Base-by-base conservation (phyloP, 2,329 filamentous ascomycete species). In the Colletotrichum chlorophyti region DNA sequence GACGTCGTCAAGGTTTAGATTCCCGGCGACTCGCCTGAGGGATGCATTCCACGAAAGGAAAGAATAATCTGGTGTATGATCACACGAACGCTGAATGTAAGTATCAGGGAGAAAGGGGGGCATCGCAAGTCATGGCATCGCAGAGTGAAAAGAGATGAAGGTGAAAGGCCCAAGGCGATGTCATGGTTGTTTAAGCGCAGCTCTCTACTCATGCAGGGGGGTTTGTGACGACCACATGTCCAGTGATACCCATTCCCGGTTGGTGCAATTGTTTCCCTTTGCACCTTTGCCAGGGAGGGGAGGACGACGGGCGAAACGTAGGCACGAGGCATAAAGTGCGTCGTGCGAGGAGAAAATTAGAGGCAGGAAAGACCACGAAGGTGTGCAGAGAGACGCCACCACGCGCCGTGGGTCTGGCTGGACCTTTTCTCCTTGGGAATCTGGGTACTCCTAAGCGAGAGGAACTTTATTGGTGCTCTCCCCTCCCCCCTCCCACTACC, bases 181-280 rank as follows among this genome's bases (percentile, higher is more conserved):
- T n/a, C n/a, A 37, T 17, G 45, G 40, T 40, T 41, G 27, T n/a
- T 52, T 27, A 35, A 23, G 49, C 29, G n/a, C n/a, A n/a, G n/a
- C n/a, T n/a, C n/a, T n/a, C n/a, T n/a, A 45, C 15, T 43, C 35
- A 45, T 50, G 57, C 43, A 57, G 57, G 31, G 38, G 57, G n/a
- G n/a, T n/a, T n/a, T n/a, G n/a, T n/a, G n/a, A n/a, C n/a, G n/a
- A n/a, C n/a, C n/a, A n/a, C n/a, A n/a, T n/a, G n/a, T n/a, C n/a
- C n/a, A n/a, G n/a, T n/a, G n/a, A n/a, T n/a, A n/a, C n/a, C n/a
- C n/a, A n/a, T n/a, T n/a, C n/a, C n/a, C n/a, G n/a, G n/a, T n/a
- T n/a, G n/a, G n/a, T n/a, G n/a, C n/a, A 43, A 8, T 26, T 40
- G 17, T 29, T 40, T 27, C 7, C 27, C 41, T 26, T 9, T 17